Conservation (phyloP, 768 basidiomycete species). For the Asterophora lycoperdoides region DNA sequence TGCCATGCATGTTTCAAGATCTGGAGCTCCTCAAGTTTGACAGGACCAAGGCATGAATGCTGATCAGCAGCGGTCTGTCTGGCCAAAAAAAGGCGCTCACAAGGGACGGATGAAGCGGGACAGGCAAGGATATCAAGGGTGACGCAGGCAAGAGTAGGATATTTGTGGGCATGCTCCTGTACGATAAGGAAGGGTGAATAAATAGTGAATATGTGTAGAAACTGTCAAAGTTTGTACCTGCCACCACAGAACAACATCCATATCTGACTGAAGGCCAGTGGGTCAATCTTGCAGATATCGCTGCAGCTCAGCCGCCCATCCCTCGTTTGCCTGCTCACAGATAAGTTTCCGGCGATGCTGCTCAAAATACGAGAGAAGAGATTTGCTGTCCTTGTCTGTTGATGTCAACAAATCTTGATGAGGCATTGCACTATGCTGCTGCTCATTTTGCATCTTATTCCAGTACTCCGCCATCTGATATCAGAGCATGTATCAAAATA, state of each 20-base stretch:
- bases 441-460: no score
- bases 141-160: slow-evolving; percentile 14
- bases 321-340: background rate
- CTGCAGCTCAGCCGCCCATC: slow-evolving; percentile 7
- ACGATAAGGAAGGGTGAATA: background rate
- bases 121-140: slow-evolving; percentile 15
- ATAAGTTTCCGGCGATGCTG: background rate
- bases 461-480: slow-evolving; percentile 13
- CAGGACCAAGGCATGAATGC: no score
- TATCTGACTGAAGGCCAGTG: slow-evolving; percentile 6
- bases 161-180: slow-evolving; percentile 6
- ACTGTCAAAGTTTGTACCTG: slow-evolving; percentile 8
- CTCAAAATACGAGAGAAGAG: slow-evolving; percentile 4
- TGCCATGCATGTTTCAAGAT: no score
- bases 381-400: no score
- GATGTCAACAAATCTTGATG: background rate
- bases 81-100: slow-evolving; percentile 15
- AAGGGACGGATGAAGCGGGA: slow-evolving; percentile 18
- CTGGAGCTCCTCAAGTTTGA: no score
- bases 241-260: slow-evolving; percentile 16
- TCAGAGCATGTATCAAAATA: no score
- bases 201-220: background rate
- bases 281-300: slow-evolving; percentile 11
- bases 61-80: no score
- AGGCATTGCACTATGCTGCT: no score